Evolutionary conservation across 352 stramenopile genomes (phyloP).

Genomic region (Globisporangium spinosum): DNA sequence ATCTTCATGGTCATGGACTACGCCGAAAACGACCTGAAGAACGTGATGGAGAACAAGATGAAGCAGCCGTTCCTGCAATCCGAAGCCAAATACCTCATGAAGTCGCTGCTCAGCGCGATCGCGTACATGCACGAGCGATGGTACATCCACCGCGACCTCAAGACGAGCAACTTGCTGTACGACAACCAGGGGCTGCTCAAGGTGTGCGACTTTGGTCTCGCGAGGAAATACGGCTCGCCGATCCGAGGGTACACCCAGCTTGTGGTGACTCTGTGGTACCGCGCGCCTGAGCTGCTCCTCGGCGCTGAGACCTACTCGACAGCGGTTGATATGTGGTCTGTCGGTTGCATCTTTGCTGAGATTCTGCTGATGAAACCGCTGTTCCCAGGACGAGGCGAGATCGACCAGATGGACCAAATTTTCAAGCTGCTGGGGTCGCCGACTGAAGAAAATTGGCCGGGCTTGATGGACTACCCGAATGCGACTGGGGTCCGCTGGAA

Average conservation of each 20-base stretch:
- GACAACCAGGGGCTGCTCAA: conserved; percentile 76
- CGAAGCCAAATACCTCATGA: conserved; percentile 93
- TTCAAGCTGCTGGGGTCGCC: conserved; percentile 93
- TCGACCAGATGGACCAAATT: conserved; percentile 96
- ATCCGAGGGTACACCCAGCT: conserved; percentile 86
- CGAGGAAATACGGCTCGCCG: conserved; percentile 76
- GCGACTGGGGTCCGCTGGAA: conserved; percentile 60
- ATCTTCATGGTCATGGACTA: conserved; percentile 93
- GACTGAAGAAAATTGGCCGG: conserved; percentile 89
- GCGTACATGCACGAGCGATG: conserved; percentile 91
- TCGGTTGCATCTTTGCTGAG: conserved; percentile 96
- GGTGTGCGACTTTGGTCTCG: conserved; percentile 86
- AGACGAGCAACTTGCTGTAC: conserved; percentile 97
- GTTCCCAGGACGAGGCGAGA: conserved; percentile 91
- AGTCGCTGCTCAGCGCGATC: conserved; percentile 88
- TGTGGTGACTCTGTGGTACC: conserved; percentile 95
- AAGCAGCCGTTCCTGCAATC: conserved; percentile 78
- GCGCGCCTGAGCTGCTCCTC: conserved; percentile 91
- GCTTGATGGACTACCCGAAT: conserved; percentile 56
- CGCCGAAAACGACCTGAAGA: conserved; percentile 84
- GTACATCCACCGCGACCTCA: conserved; percentile 96
- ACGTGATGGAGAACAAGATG: conserved; percentile 82
- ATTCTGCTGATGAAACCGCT: conserved; percentile 92
- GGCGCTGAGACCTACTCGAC: conserved; percentile 91
- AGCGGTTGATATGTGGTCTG: conserved; percentile 96